These are phyloP conservation scores for Hydnum rufescens DNA, from an alignment of 768 basidiomycete genomes.

Conservation along the genomic window DNA sequence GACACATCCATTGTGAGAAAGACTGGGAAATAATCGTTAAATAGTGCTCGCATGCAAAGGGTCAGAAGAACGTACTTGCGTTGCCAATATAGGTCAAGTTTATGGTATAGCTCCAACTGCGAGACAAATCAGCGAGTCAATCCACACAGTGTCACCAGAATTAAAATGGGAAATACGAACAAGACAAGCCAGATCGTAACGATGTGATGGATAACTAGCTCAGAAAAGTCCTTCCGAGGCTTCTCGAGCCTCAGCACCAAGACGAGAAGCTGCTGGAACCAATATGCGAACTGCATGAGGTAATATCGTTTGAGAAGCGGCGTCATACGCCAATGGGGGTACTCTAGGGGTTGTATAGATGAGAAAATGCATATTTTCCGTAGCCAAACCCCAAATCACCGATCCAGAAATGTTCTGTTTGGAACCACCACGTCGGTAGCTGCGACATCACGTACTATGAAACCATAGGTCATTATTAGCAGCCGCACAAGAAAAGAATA, in stretches of 20 bases:
- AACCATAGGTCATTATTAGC: not conserved
- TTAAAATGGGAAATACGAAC: slow-evolving; percentile 24
- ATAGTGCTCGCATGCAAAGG: not conserved
- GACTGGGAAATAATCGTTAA: slow-evolving; percentile 29
- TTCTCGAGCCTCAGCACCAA: slow-evolving; percentile 76
- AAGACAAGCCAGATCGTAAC: slow-evolving; percentile 91
- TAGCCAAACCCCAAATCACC: slow-evolving; percentile 23
- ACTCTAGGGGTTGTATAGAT: slow-evolving; percentile 31
- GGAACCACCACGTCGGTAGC: slow-evolving; percentile 72
- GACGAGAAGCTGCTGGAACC: slow-evolving; percentile 84
- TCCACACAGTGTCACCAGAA: not conserved
- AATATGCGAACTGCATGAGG: slow-evolving; percentile 81
- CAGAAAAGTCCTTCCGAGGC: slow-evolving; percentile 76
- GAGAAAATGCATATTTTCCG: not conserved
- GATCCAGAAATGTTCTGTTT: slow-evolving; percentile 69
- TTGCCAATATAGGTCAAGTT: slow-evolving; percentile 80
- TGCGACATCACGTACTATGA: slow-evolving; percentile 60
- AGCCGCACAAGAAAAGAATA: not conserved
- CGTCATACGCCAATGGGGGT: slow-evolving; percentile 79
- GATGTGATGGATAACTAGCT: slow-evolving; percentile 77
- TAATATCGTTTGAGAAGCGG: slow-evolving; percentile 80
- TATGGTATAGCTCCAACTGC: slow-evolving; percentile 64
- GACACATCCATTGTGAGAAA: slow-evolving; percentile 96
- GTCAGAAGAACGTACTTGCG: not conserved
- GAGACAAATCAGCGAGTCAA: slow-evolving; percentile 1